Base-by-base conservation (phyloP, 805 yeast genomes). In the Teunomyces cretensis region DNA sequence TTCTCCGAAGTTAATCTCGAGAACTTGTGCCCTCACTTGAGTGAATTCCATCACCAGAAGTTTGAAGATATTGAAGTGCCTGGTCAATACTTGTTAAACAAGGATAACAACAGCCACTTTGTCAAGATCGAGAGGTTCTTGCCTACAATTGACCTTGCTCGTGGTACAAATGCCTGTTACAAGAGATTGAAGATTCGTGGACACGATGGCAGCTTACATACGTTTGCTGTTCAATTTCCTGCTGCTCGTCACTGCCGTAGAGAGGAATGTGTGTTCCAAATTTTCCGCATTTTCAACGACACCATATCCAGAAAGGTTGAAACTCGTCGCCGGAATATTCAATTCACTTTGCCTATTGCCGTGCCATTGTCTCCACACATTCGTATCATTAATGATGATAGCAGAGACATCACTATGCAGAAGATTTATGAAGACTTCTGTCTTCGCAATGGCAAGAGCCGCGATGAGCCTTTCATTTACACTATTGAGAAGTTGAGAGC, bases 41-140 rank as follows among this genome's bases (percentile, higher is more conserved):
- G 96, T 61, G 97, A 91, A 61, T 94, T 95, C 80, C 99, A 94
- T 67, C 96, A 94, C 63, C 98, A 94, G 64, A 92, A 90, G 67
- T 94, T 94, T 61, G 99, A 94, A 63, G 99, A 94, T 41, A 88
- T 94, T 47, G 99, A 94, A 63, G 83, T 94, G 47, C 99, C 99
- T 0, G 99, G 99, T 1, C 99, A 94, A 61, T 94, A 94, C 59
- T 70, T 91, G 60, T 73, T 89, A 69, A 87, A 88, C 62, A 86
- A 84, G 61, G 98, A 92, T 57, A 89, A 78, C 64, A 92, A 88
- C 61, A 65, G 80, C n/a, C 96, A 92, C 63, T 95, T 94, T 62
- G 79, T 89, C 41, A 94, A 94, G 74, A 88, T 94, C 57, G 97
- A 90, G 51, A 75, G 99, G 46, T 95, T 94, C 67, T 68, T 94